Conservation (phyloP, 352 stramenopile species). For the Globisporangium splendens region DNA sequence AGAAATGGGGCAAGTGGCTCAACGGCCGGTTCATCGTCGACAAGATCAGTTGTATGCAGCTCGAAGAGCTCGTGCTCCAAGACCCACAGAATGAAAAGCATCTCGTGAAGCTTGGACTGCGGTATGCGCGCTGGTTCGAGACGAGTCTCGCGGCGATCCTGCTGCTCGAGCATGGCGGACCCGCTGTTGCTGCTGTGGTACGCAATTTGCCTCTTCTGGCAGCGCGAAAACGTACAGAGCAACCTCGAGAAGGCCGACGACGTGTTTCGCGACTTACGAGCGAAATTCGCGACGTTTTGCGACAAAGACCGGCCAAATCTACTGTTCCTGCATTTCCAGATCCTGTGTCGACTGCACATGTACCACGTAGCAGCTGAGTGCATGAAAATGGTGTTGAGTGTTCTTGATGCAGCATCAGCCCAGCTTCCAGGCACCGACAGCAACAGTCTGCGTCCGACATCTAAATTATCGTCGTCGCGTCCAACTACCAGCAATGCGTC, state of each 20-base stretch:
- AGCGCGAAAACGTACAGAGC: conserved; percentile 22
- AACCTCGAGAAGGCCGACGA: conserved; percentile 54
- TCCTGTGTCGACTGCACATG: conserved; percentile 44
- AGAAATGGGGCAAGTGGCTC: conserved; percentile 57
- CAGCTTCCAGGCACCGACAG: no score
- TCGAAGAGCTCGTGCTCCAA: conserved; percentile 57
- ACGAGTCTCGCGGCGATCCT: conserved; percentile 54
- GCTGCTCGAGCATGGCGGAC: conserved; percentile 55
- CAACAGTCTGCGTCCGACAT: background rate
- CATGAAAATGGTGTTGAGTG: conserved; percentile 34
- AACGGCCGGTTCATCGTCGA: conserved; percentile 47
- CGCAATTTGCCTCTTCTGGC: conserved; percentile 60
- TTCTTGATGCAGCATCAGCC: conserved; percentile 7
- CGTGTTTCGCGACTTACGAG: conserved; percentile 52
- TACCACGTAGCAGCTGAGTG: conserved; percentile 50
- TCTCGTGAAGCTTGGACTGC: conserved; percentile 53
- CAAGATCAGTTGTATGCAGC: conserved; percentile 61
- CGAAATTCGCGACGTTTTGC: conserved; percentile 57
- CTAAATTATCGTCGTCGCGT: background rate
- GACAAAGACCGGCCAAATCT: conserved; percentile 54
- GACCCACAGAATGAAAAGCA: conserved; percentile 35
- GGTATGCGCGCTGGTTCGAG: conserved; percentile 47
- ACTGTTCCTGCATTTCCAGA: conserved; percentile 64
- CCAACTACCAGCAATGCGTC: background rate
- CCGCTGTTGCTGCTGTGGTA: conserved; percentile 60